Conservation (phyloP, 192 early-diverging fungal genomes). For the Entomortierella beljakovae region DNA sequence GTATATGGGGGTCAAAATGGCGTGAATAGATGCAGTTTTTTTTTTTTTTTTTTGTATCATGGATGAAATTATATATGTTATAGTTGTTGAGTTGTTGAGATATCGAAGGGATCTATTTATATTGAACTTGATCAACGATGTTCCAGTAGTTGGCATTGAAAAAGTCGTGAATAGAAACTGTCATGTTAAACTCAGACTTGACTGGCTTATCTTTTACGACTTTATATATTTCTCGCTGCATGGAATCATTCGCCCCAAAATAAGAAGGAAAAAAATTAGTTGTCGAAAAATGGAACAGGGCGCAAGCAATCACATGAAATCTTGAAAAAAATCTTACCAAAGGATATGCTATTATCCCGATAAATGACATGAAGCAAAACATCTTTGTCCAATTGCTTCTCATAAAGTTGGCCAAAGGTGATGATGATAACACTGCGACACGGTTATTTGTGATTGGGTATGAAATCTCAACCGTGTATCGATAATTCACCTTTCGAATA, state of each 20-base stretch:
- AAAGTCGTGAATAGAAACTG: slow-evolving; percentile 37
- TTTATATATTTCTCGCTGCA: slow-evolving; percentile 44
- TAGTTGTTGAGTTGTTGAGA: too few relatives aligned
- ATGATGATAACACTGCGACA: slow-evolving; percentile 36
- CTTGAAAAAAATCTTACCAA: slow-evolving; percentile 12
- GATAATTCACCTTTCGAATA: slow-evolving; percentile 46
- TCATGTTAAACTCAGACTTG: slow-evolving; percentile 53
- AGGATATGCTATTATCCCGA: slow-evolving; percentile 49
- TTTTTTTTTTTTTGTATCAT: not conserved
- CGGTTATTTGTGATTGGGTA: slow-evolving; percentile 47
- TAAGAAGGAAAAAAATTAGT: not conserved
- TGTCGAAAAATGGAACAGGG: not conserved
- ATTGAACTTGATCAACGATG: slow-evolving; percentile 47
- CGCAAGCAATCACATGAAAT: not conserved
- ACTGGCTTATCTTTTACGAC: slow-evolving; percentile 34
- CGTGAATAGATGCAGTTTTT: too few relatives aligned
- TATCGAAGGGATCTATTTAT: slow-evolving; percentile 25
- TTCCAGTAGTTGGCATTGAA: slow-evolving; percentile 34
- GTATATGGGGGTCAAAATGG: too few relatives aligned
- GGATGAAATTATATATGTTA: not conserved
- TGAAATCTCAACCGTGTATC: slow-evolving; percentile 49
- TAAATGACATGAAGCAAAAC: slow-evolving; percentile 33
- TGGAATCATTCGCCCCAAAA: not conserved
- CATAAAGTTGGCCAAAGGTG: slow-evolving; percentile 39
- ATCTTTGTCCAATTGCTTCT: slow-evolving; percentile 33